Percentiles rank a stretch among this genome's conserved stretches.
These are phyloP conservation scores for Diplodia corticola DNA, from an alignment of 2,329 filamentous ascomycete genomes.

Conservation along the genomic window DNA sequence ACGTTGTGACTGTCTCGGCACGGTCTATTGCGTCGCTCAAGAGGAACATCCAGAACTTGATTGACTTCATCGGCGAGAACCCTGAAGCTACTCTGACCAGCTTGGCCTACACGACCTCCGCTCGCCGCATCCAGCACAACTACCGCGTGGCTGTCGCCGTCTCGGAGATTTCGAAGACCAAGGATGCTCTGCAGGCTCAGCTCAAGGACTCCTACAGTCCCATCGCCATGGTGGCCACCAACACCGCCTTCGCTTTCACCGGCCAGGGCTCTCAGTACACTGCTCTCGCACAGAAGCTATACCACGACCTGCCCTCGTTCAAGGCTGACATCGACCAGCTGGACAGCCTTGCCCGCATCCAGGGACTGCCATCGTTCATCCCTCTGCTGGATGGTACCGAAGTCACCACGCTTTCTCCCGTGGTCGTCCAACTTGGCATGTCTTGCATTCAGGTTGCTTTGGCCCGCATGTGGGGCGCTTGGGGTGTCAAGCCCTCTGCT, in stretches of 20 bases:
- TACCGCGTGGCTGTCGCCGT: slow-evolving; percentile 52
- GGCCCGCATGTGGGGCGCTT: slow-evolving; percentile 55
- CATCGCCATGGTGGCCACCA: slow-evolving; percentile 54
- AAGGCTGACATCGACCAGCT: slow-evolving; percentile 52
- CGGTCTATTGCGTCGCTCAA: slow-evolving; percentile 54
- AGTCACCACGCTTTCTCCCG: slow-evolving; percentile 51
- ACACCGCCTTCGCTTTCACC: slow-evolving; percentile 55
- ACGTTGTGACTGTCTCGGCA: slow-evolving; percentile 53
- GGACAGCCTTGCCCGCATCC: slow-evolving; percentile 48
- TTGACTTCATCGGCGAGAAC: slow-evolving; percentile 49
- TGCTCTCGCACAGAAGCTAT: slow-evolving; percentile 51
- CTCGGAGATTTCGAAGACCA: slow-evolving; percentile 49
- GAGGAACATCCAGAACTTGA: slow-evolving; percentile 51
- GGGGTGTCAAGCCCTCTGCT: slow-evolving; percentile 55
- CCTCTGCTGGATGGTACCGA: slow-evolving; percentile 52
- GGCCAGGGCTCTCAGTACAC: slow-evolving; percentile 56
- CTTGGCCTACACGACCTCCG: slow-evolving; percentile 55
- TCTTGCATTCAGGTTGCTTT: slow-evolving; percentile 55
- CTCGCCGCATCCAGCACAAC: slow-evolving; percentile 55
- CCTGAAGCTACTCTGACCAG: slow-evolving; percentile 47
- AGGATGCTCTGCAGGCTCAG: slow-evolving; percentile 48
- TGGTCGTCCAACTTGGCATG: slow-evolving; percentile 56
- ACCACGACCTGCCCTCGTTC: slow-evolving; percentile 51
- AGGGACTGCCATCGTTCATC: slow-evolving; percentile 51
- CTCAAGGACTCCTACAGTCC: slow-evolving; percentile 53